Evolutionary conservation across 768 basidiomycete species (phyloP), one percentile per base, ranked within the genome.

Genomic region (Auricularia sp.): DNA sequence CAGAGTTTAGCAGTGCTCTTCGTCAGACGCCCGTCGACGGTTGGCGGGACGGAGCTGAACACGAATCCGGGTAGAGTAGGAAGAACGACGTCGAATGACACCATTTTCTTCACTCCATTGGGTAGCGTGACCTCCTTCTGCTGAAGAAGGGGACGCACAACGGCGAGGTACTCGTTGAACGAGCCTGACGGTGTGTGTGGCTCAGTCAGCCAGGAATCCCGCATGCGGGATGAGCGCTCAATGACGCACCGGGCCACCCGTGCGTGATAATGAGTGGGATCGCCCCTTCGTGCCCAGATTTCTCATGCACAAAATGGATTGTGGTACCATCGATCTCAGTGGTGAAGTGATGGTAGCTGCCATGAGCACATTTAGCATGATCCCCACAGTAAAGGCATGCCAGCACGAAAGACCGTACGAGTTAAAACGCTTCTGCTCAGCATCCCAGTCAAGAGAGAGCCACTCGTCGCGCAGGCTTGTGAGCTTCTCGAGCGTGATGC

Each of bases 1-100:
- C 67, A 72, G 59, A 73, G 64, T 10, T 67, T 43, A 4, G 73
- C 72, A 34, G 70, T 74, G 56, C 72, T 70, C 12, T 63, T 54
- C 47, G 18, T 6, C 16, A 12, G 8, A 16, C 47, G 47, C 10
- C 16, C 47, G 10, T 51, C 47, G 14, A 70, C 61, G 14, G 65
- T 70, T 3, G 67, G 67, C 7, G 70, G 69, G 4, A 67, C 39
- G 11, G 66, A 68, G n/a, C 68, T 68, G 60, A 68, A 70, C 18
- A 62, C 66, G 64, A 68, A 71, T 4, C 70, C 70, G 3, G 70
- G 69, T 2, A 69, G 64, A 16, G 65, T 63, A 16, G 65, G 65
- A 29, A 66, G 42, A 36, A 66, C 59, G 18, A 66, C 34, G 56
- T 66, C 65, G 29, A 66, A 66, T 35, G 60, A 64, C 3, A 64